Conservation (phyloP, 441 rosid genomes). For the Jatropha multifida region DNA sequence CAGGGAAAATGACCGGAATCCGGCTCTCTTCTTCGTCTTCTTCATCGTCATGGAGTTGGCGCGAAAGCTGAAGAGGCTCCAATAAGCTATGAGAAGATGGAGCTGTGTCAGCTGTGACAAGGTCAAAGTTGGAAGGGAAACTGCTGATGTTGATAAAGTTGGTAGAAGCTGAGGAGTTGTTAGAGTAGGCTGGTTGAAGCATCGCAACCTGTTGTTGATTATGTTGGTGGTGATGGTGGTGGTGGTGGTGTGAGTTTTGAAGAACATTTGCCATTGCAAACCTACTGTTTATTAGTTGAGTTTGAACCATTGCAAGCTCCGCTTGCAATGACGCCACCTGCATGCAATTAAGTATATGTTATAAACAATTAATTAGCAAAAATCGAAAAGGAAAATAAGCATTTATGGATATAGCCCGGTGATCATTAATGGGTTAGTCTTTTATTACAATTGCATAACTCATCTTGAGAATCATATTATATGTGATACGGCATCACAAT, state of each 20-base stretch:
- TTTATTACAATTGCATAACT: too few relatives aligned
- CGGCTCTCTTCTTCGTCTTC: slow-evolving; percentile 70
- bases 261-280: slow-evolving; percentile 68
- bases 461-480: too few relatives aligned
- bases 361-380: too few relatives aligned
- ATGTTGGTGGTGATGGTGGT: slow-evolving; percentile 27
- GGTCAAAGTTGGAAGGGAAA: slow-evolving; percentile 51
- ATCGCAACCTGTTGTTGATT: slow-evolving; percentile 39
- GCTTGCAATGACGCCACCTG: slow-evolving; percentile 88
- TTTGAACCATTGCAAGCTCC: slow-evolving; percentile 77
- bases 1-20: slow-evolving; percentile 41
- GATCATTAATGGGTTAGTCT: too few relatives aligned
- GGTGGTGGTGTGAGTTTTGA: slow-evolving; percentile 39
- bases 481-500: too few relatives aligned
- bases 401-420: too few relatives aligned
- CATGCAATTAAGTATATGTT: background rate
- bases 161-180: slow-evolving; percentile 82
- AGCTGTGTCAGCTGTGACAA: slow-evolving; percentile 35
- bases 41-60: slow-evolving; percentile 47
- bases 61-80: slow-evolving; percentile 48
- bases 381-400: too few relatives aligned
- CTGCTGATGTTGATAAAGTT: slow-evolving; percentile 64
- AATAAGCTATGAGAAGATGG: slow-evolving; percentile 52
- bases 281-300: slow-evolving; percentile 72
- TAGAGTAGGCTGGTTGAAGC: slow-evolving; percentile 82